Evolutionary conservation across 2,329 filamentous ascomycete genomes (phyloP), one percentile per base, ranked within the genome.

Genomic region (Fusarium tupiense): DNA sequence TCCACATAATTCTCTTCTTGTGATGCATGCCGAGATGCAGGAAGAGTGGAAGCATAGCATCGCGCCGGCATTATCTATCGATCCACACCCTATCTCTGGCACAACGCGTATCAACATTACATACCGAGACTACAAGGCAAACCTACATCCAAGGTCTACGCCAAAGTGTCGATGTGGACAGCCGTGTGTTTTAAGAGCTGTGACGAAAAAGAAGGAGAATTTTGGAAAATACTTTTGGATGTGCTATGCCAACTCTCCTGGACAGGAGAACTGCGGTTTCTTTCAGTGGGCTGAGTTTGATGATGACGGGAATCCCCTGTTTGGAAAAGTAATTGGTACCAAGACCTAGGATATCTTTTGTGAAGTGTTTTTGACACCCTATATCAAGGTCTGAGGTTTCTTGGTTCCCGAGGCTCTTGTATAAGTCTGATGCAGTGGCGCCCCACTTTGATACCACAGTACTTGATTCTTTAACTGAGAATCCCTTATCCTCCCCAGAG

Each of bases 21-120:
- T 98, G 16, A 98, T 99, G 96, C 95, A 98, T 79, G 95, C 96
- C 2, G 94, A 97, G 80, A 98, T 98, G 94, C 96, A 98, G 80
- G 96, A 98, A 80, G 92, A 93, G 80, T 98, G 95, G 95, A 98
- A 98, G 82, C 96, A 99, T 82, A 89, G 90, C 74, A 93, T 99
- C 49, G 87, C 91, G 0, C 93, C 95, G 0, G 91, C 93, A 0
- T 86, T 88, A 56, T 90, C 91, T 8, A 93, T 98, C 67, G 92
- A 95, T 70, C 94, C 94, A 3, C 96, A 99, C 81, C 94, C 95
- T 0, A 81, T 98, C 3, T 89, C 95, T 0, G 92, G 92, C 2
- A 95, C 91, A 76, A 91, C 90, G 72, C 89, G 96, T 46, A 95
- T 99, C 77, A 98, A 98, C 80, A 89, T 99, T 80, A 99, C 96